Evolutionary conservation across 163 green algal species (phyloP).

Genomic region (Scenedesmus sp.): DNA sequence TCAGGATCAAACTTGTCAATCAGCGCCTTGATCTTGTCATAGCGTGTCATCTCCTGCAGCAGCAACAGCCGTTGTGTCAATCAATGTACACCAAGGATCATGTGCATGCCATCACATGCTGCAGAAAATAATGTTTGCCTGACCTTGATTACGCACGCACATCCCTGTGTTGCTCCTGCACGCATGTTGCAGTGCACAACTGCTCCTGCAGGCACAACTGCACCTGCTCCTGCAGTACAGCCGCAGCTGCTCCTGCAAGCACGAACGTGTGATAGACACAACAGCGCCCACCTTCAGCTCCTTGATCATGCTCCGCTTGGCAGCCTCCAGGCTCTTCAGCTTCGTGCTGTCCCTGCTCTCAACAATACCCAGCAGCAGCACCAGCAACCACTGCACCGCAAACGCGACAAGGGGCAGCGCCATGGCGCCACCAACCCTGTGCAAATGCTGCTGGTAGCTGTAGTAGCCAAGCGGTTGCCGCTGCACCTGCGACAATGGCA

Average conservation of each 20-base stretch:
- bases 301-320: slow-evolving; percentile 67
- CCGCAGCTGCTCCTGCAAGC: not conserved
- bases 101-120: not conserved
- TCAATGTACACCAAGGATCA: not conserved
- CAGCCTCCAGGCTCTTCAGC: slow-evolving; percentile 54
- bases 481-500: slow-evolving; percentile 21
- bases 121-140: not conserved
- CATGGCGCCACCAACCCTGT: slow-evolving; percentile 12
- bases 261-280: not conserved
- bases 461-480: slow-evolving; percentile 37
- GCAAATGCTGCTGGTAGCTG: slow-evolving; percentile 47
- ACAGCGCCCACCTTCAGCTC: slow-evolving; percentile 63
- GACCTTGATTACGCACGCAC: not conserved
- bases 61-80: not conserved
- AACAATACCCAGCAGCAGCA: slow-evolving; percentile 29
- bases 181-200: not conserved
- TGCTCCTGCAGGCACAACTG: not conserved
- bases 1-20: slow-evolving; percentile 73
- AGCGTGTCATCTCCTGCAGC: slow-evolving; percentile 67
- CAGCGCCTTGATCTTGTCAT: slow-evolving; percentile 65
- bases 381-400: slow-evolving; percentile 43
- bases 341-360: slow-evolving; percentile 54
- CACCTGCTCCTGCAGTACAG: not conserved
- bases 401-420: slow-evolving; percentile 33
- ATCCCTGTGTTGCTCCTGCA: not conserved